A percentile compares a stretch with the other conserved stretches of the same genome.
Conservation (phyloP, 352 stramenopile species). For the Globisporangium iwayamae region DNA sequence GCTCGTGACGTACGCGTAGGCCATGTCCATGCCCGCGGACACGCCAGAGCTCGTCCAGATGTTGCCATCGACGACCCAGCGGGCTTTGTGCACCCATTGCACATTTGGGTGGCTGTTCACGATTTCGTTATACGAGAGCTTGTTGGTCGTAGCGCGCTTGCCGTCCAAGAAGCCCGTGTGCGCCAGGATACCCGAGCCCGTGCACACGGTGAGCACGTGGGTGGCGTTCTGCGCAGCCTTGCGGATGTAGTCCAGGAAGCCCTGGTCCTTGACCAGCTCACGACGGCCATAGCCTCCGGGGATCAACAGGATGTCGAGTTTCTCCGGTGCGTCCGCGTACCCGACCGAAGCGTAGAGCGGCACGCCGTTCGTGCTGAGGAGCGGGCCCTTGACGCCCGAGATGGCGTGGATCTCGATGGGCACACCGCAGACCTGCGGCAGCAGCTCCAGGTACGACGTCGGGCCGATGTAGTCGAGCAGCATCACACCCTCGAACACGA, state of each 20-base stretch:
- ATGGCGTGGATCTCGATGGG: conserved; percentile 54
- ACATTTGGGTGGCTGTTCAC: conserved; percentile 12
- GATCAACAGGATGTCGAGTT: conserved; percentile 24
- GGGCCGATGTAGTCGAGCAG: conserved; percentile 59
- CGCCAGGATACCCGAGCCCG: conserved; percentile 23
- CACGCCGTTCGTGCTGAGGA: conserved; percentile 34
- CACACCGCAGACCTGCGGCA: conserved; percentile 33
- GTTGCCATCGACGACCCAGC: conserved; percentile 37
- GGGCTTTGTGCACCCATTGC: conserved; percentile 25
- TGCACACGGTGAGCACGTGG: conserved; percentile 25
- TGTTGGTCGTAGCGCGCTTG: conserved; percentile 30
- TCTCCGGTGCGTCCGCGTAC: conserved; percentile 19
- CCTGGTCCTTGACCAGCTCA: conserved; percentile 17
- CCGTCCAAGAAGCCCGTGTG: conserved; percentile 25
- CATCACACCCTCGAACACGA: conserved; percentile 59
- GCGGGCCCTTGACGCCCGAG: conserved; percentile 26
- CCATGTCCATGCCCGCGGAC: conserved; percentile 39
- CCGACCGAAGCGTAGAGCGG: conserved; percentile 22
- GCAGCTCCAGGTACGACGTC: conserved; percentile 53
- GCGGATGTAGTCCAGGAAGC: conserved; percentile 19
- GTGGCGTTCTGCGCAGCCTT: conserved; percentile 10
- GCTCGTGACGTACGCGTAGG: conserved; percentile 20
- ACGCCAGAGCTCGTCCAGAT: conserved; percentile 34
- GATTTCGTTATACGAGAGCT: conserved; percentile 22
- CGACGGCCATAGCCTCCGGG: conserved; percentile 13